A percentile compares a stretch with the other conserved stretches of the same genome.
Evolutionary conservation across 2,329 filamentous ascomycete species (phyloP).

Genomic region (Colletotrichum tropicicola): DNA sequence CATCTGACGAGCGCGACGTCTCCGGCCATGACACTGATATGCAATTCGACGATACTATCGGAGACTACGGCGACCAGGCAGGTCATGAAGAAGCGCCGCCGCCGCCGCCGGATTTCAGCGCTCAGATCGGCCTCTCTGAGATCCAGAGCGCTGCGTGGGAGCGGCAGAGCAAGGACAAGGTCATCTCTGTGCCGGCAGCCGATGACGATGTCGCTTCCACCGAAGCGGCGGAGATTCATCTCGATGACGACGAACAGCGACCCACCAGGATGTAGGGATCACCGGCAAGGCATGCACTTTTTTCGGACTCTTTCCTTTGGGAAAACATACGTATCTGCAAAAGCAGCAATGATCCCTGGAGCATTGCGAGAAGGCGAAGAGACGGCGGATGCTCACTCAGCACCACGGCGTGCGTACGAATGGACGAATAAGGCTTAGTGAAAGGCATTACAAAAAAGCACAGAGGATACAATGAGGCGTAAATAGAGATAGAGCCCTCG

Average conservation of each 20-base stretch:
- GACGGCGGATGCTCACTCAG: background rate
- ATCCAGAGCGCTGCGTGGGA: slow-evolving; percentile 46
- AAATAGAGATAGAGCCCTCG: slow-evolving; percentile 31
- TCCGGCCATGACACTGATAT: slow-evolving; percentile 33
- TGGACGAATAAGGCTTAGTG: background rate
- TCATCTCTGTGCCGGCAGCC: slow-evolving; percentile 50
- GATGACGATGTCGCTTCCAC: slow-evolving; percentile 49
- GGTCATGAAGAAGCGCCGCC: slow-evolving; percentile 33
- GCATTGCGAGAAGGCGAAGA: background rate
- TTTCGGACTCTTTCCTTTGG: no score
- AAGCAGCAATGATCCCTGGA: background rate
- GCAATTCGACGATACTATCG: slow-evolving; percentile 29
- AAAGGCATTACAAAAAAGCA: slow-evolving; percentile 25
- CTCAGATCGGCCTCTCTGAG: slow-evolving; percentile 35
- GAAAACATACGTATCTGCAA: no score
- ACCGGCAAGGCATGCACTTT: no score
- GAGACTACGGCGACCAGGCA: slow-evolving; percentile 18
- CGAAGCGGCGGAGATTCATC: slow-evolving; percentile 59
- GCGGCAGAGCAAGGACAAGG: slow-evolving; percentile 38
- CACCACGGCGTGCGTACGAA: background rate
- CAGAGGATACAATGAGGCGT: slow-evolving; percentile 26
- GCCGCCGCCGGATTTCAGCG: slow-evolving; percentile 32
- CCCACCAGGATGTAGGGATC: slow-evolving; percentile 7
- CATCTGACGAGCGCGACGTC: slow-evolving; percentile 45
- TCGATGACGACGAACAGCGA: slow-evolving; percentile 49